A percentile compares a stretch with the other conserved stretches of the same genome.
Evolutionary conservation across 2,329 filamentous ascomycete species (phyloP).

Genomic region (Sarocladium strictum): DNA sequence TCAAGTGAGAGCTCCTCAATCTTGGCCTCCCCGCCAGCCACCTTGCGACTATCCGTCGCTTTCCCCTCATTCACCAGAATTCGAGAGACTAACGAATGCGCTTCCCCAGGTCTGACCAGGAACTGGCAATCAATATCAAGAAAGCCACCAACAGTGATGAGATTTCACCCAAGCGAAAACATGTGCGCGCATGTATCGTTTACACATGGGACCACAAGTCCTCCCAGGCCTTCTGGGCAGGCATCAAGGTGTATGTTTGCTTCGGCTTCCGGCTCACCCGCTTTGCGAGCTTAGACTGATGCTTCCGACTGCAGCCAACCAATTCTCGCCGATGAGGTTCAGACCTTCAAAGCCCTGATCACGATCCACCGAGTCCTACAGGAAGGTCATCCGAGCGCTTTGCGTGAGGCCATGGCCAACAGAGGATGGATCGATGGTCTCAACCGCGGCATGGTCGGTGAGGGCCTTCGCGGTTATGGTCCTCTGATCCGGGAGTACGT

Average conservation of each 20-base stretch:
- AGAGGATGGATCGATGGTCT: slow-evolving; percentile 89
- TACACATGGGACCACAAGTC: slow-evolving; percentile 99
- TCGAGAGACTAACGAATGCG: slow-evolving; percentile 4
- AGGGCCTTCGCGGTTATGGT: slow-evolving; percentile 84
- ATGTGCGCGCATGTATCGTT: slow-evolving; percentile 96
- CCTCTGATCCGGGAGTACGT: slow-evolving; percentile 96
- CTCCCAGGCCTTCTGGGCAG: slow-evolving; percentile 90
- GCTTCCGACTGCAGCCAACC: slow-evolving; percentile 63
- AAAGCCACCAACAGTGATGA: slow-evolving; percentile 66
- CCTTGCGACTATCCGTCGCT: background rate
- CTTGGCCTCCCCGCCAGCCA: background rate
- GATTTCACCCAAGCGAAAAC: slow-evolving; percentile 71
- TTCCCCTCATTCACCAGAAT: background rate
- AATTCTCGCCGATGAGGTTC: slow-evolving; percentile 95
- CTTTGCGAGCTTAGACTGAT: background rate
- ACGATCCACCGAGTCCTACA: slow-evolving; percentile 97
- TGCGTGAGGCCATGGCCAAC: slow-evolving; percentile 86
- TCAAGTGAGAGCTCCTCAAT: slow-evolving; percentile 5
- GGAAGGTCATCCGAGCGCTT: slow-evolving; percentile 82
- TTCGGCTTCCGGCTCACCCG: slow-evolving; percentile 1
- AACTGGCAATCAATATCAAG: slow-evolving; percentile 64
- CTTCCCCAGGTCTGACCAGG: slow-evolving; percentile 54
- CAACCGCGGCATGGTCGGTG: slow-evolving; percentile 73
- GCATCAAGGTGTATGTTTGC: slow-evolving; percentile 86
- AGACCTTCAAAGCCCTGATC: slow-evolving; percentile 97